Evolutionary conservation across 345 rosid species (phyloP).

Genomic region (Luvunga scandens): DNA sequence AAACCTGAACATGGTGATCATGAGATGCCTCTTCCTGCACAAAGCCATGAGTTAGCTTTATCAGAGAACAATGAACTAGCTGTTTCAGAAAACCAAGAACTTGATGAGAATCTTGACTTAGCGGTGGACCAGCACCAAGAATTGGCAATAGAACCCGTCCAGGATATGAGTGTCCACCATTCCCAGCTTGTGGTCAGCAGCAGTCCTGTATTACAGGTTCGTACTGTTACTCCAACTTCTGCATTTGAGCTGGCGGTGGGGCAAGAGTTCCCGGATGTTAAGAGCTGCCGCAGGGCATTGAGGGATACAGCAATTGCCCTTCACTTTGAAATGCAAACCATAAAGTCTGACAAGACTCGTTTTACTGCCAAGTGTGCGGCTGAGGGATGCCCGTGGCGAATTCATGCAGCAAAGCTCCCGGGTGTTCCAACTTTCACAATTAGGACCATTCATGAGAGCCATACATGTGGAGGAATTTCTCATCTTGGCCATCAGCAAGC

Average conservation of each 20-base stretch:
- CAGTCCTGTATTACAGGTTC: conserved; percentile 63
- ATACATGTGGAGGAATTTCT: conserved; percentile 86
- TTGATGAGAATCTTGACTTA: conserved; percentile 59
- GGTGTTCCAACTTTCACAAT: conserved; percentile 98
- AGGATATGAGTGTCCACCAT: conserved; percentile 35
- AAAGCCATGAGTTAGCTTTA: conserved; percentile 42
- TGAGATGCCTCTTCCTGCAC: conserved; percentile 39
- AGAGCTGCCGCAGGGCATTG: conserved; percentile 92
- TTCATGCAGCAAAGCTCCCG: conserved; percentile 96
- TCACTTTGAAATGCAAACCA: conserved; percentile 96
- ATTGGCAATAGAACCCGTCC: conserved; percentile 41
- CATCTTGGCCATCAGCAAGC: conserved; percentile 99
- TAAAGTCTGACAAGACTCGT: conserved; percentile 97
- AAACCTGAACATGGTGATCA: conserved; percentile 50
- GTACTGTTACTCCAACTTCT: conserved; percentile 47
- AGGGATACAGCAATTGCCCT: conserved; percentile 96
- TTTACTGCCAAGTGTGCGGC: conserved; percentile 98
- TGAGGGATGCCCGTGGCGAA: conserved; percentile 98
- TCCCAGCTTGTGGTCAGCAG: conserved; percentile 41
- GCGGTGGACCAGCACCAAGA: conserved; percentile 59
- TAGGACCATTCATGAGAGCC: conserved; percentile 83
- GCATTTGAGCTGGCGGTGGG: conserved; percentile 72
- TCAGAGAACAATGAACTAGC: conserved; percentile 57
- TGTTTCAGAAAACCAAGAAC: conserved; percentile 66
- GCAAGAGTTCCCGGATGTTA: conserved; percentile 97